Evolutionary conservation across 306 rosid species (phyloP).

Genomic region (Cucurbita ficifolia): DNA sequence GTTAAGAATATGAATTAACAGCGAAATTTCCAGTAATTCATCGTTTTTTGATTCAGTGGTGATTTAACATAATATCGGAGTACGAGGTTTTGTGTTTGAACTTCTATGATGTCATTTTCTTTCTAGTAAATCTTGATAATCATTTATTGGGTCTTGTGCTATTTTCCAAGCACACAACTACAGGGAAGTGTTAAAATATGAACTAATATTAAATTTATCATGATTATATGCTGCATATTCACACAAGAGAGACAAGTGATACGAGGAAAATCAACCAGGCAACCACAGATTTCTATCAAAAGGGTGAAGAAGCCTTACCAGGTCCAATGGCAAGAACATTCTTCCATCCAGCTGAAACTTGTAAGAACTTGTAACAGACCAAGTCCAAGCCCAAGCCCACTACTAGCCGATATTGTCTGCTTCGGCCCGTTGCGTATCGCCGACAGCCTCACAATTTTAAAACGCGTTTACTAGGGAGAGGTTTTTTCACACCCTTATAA

Average conservation of each 20-base stretch:
- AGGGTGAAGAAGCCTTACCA: constrained; percentile 25
- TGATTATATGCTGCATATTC: neutral
- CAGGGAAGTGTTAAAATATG: neutral
- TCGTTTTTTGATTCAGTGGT: no score
- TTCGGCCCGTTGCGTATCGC: no score
- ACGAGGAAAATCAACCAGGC: neutral
- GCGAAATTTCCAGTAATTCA: neutral
- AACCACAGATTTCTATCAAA: neutral
- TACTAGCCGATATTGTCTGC: no score
- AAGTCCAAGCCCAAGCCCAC: no score
- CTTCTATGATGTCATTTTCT: neutral
- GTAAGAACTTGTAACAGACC: constrained; percentile 10
- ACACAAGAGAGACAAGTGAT: neutral
- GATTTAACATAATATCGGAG: neutral
- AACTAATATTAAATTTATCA: neutral
- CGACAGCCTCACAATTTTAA: no score
- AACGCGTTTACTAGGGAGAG: no score
- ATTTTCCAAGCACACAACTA: neutral
- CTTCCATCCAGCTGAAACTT: constrained; percentile 59
- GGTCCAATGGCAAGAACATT: constrained; percentile 95
- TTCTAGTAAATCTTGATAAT: neutral
- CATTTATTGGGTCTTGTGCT: neutral
- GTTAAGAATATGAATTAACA: neutral
- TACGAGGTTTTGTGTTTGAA: neutral
- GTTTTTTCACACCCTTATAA: no score